Conservation (phyloP, 1,284 basidiomycete species). For the Macrocystidia cucumis region DNA sequence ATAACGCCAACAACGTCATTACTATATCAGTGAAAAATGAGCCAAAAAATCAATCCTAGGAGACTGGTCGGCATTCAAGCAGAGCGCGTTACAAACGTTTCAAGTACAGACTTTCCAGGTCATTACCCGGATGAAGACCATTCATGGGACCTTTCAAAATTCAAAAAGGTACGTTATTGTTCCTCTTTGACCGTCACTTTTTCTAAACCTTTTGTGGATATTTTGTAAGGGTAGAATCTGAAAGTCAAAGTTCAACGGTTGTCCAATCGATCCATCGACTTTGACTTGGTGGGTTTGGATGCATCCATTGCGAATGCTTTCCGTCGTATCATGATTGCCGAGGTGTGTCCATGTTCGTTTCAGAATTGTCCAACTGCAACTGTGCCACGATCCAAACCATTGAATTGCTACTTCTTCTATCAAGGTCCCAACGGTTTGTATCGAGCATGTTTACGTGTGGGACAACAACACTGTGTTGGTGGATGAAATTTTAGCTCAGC, state of each 20-base stretch:
- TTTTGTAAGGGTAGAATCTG: constrained; percentile 51
- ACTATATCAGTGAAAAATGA: no score
- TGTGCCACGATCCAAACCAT: no score
- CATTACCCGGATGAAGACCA: constrained; percentile 81
- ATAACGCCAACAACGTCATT: no score
- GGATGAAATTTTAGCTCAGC: constrained; percentile 90
- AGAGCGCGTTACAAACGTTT: constrained; percentile 76
- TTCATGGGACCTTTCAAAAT: constrained; percentile 73
- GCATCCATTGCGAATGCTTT: constrained; percentile 95
- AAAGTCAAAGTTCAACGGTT: constrained; percentile 70
- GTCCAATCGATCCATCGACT: constrained; percentile 81
- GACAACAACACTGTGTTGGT: constrained; percentile 95
- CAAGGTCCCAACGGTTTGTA: constrained; percentile 87
- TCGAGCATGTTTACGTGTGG: constrained; percentile 92
- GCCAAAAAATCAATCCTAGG: constrained; percentile 19
- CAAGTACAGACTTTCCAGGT: constrained; percentile 84
- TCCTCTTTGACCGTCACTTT: constrained; percentile 4
- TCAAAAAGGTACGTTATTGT: constrained; percentile 64
- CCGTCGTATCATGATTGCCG: constrained; percentile 87
- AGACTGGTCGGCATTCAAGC: constrained; percentile 39
- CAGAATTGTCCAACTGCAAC: no score
- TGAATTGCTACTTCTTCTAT: neutral
- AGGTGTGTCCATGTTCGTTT: constrained; percentile 46
- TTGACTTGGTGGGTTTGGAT: constrained; percentile 95
- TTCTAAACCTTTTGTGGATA: constrained; percentile 8